These are phyloP conservation scores for Mortierella sp. DNA, from an alignment of 371 early-diverging fungal species.

Conservation along the genomic window DNA sequence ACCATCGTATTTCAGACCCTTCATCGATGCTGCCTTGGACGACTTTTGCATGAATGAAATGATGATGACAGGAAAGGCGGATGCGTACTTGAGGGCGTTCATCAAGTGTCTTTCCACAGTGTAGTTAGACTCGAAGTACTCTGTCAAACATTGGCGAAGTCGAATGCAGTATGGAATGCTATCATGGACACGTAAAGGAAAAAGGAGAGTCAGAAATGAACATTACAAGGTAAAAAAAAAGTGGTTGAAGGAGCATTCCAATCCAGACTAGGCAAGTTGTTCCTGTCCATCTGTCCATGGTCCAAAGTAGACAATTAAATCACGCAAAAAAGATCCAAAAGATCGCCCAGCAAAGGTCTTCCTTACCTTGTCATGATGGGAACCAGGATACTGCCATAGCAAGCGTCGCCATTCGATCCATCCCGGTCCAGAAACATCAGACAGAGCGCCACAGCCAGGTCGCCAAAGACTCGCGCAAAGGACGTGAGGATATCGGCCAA, in stretches of 20 bases:
- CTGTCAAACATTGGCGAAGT: constrained; percentile 87
- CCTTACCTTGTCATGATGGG: constrained; percentile 74
- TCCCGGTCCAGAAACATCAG: constrained; percentile 61
- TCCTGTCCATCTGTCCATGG: background rate
- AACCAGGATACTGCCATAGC: constrained; percentile 66
- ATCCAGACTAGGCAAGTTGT: background rate
- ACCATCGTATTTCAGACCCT: constrained; percentile 28
- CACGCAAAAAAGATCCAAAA: background rate
- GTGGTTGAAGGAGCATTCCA: constrained; percentile 7
- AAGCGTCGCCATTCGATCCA: constrained; percentile 59
- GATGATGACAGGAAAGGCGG: constrained; percentile 90
- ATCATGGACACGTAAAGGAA: constrained; percentile 1
- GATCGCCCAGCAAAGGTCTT: background rate
- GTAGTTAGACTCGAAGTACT: constrained; percentile 71
- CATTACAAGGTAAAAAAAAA: background rate
- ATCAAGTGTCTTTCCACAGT: constrained; percentile 78
- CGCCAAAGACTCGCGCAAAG: constrained; percentile 90
- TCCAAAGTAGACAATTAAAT: background rate
- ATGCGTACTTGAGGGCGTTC: constrained; percentile 90
- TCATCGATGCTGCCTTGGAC: constrained; percentile 55
- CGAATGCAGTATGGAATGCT: constrained; percentile 91
- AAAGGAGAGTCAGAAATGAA: background rate
- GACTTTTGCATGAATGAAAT: constrained; percentile 77
- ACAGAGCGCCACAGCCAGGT: constrained; percentile 76
- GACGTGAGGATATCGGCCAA: constrained; percentile 95